phyloP scores from a whole-genome alignment of 148 eudicot species.

The Polygonum maritimum region DNA sequence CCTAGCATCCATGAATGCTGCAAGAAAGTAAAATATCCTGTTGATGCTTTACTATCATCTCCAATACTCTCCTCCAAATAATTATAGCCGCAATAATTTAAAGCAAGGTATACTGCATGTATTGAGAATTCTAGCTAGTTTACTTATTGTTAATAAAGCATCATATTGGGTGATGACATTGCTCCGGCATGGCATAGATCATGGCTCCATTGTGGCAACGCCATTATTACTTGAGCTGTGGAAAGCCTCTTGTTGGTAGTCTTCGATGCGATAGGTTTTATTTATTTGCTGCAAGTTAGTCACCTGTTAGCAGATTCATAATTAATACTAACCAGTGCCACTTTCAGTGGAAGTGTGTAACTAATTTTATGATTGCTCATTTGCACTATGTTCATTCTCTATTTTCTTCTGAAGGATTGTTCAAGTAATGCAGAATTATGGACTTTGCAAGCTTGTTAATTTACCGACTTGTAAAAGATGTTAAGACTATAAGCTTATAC shows the following conservation, averaged over 20 bases:
- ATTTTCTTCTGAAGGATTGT: neutral
- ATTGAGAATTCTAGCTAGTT: slow-evolving; percentile 6
- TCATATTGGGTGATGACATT: neutral
- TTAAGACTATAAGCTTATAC: neutral
- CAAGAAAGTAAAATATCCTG: too few species aligned
- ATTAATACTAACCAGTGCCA: neutral
- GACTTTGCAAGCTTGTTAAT: too few species aligned
- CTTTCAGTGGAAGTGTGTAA: neutral
- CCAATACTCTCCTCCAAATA: too few species aligned
- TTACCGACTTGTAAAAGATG: neutral
- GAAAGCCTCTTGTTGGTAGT: neutral
- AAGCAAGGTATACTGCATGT: slow-evolving; percentile 65
- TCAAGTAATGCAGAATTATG: neutral
- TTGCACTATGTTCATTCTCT: neutral
- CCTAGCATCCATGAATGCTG: too few species aligned
- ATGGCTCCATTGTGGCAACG: neutral
- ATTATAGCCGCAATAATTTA: too few species aligned
- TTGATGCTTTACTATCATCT: too few species aligned
- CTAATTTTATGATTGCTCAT: neutral
- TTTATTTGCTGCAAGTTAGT: neutral
- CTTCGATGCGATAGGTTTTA: neutral
- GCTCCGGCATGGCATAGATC: neutral
- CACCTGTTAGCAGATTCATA: neutral
- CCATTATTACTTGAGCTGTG: neutral
- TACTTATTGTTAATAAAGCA: neutral